Base-by-base conservation (phyloP, 768 basidiomycete species). In the Russula sp. region DNA sequence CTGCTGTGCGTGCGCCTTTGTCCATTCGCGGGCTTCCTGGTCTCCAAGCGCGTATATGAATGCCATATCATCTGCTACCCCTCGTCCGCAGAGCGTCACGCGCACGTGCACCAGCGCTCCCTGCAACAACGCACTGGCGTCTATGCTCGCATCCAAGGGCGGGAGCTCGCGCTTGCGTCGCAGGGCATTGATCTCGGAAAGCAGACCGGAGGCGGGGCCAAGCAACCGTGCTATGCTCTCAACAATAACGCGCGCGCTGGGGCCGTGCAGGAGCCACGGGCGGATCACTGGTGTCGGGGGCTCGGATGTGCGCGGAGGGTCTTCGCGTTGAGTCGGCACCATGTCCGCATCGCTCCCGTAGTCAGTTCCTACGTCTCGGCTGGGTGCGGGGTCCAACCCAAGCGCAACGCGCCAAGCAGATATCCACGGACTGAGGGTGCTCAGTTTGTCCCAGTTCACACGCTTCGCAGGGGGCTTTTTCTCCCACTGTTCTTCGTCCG, bases 391-490 rank as follows among this genome's bases (percentile, higher is more conserved):
- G 48, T 69, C 65, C 13, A 87, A 64, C 3, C 86, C 85, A n/a
- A 91, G 79, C n/a, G 89, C 77, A 27, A 77, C 76, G 11, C 76
- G 77, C 92, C 93, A 95, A 66, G 93, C 86, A 2, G 88, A 80
- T 52, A 75, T 75, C 86, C 88, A 98, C 1, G 92, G 89, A 70
- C 83, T 87, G 58, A 77, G 72, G 0, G 83, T 86, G 5, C 82
- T 85, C 48, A 92, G 68, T 64, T 82, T 85, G 20, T 75, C 77
- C 65, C 80, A 94, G 68, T 88, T 91, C 8, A 83, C 78, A 61
- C 91, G 80, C 75, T 98, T 99, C 6, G 91, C 94, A 7, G 90
- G 88, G 16, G 96, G 95, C 57, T 87, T 91, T 60, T 87, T 76
- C 55, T 83, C 82, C 94, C 94, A 98, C 18, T 75, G 75, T 31